Percentiles rank a stretch among this genome's conserved stretches.
phyloP scores from a whole-genome alignment of 768 basidiomycete species.

The Suillus americanus region DNA sequence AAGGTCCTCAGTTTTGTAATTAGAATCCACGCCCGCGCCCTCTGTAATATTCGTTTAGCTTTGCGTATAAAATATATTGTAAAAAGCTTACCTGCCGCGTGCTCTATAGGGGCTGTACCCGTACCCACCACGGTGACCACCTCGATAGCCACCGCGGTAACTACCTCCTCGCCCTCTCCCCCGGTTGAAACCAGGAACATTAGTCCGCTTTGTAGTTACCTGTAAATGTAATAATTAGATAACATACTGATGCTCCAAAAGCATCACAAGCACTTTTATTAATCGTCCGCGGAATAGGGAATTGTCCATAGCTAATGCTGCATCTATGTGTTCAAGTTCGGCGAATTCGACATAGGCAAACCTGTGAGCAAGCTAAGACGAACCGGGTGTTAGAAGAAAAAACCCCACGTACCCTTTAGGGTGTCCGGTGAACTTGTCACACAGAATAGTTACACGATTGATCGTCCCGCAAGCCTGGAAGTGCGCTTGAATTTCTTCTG shows the following conservation, averaged over 20 bases:
- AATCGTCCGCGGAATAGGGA: constrained; percentile 92
- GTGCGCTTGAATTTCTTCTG: constrained; percentile 96
- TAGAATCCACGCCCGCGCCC: constrained; percentile 74
- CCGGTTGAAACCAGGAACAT: constrained; percentile 88
- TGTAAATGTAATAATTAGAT: constrained; percentile 28
- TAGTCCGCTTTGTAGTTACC: constrained; percentile 96
- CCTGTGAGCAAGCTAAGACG: constrained; percentile 40
- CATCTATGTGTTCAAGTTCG: constrained; percentile 86
- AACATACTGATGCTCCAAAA: background rate
- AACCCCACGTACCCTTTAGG: constrained; percentile 82
- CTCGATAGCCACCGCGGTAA: constrained; percentile 61
- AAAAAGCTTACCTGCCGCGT: constrained; percentile 67
- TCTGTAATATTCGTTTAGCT: constrained; percentile 34
- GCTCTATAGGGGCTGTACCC: constrained; percentile 57
- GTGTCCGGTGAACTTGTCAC: constrained; percentile 99
- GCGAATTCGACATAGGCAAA: constrained; percentile 99
- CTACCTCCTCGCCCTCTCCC: constrained; percentile 72
- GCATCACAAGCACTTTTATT: constrained; percentile 65
- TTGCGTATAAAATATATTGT: constrained; percentile 11
- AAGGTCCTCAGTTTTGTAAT: constrained; percentile 19
- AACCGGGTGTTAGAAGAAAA: constrained; percentile 8
- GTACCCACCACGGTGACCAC: constrained; percentile 54
- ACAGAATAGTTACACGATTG: constrained; percentile 98
- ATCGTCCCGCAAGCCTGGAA: constrained; percentile 98
- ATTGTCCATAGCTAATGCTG: constrained; percentile 91